phyloP scores from a whole-genome alignment of 2,329 filamentous ascomycete species.

The Thielaviopsis musarum region DNA sequence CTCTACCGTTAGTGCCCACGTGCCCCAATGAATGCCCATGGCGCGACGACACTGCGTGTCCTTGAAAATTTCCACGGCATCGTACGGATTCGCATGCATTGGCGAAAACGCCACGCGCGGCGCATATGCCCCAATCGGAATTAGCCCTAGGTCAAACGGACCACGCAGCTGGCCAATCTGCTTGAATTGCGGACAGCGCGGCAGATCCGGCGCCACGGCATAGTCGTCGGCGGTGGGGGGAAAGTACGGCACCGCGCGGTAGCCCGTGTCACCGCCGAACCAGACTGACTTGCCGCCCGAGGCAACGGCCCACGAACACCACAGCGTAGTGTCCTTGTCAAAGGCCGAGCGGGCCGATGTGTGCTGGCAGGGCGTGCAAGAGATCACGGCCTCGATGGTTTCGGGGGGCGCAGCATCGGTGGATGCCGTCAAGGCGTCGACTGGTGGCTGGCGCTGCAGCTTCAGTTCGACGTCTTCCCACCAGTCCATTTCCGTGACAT shows the following conservation, averaged over 20 bases:
- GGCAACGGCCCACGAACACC: constrained; percentile 71
- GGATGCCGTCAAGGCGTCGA: constrained; percentile 15
- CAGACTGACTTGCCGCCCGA: constrained; percentile 64
- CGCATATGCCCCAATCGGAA: constrained; percentile 82
- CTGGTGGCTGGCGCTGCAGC: constrained; percentile 23
- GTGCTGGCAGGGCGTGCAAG: constrained; percentile 75
- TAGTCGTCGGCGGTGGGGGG: constrained; percentile 53
- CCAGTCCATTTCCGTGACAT: constrained; percentile 86
- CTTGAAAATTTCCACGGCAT: constrained; percentile 75
- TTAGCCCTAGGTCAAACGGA: constrained; percentile 78
- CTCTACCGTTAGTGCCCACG: constrained; percentile 74
- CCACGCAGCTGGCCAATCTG: constrained; percentile 67
- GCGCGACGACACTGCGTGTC: constrained; percentile 66
- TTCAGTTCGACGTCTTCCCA: constrained; percentile 72
- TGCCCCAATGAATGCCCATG: constrained; percentile 85
- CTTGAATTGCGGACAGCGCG: constrained; percentile 67
- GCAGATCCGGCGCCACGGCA: constrained; percentile 45
- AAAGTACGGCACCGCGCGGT: constrained; percentile 56
- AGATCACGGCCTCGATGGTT: constrained; percentile 53
- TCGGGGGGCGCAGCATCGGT: constrained; percentile 18
- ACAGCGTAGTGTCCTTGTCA: constrained; percentile 63
- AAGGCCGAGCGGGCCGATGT: constrained; percentile 49
- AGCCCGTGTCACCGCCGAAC: constrained; percentile 85
- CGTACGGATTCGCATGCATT: constrained; percentile 75
- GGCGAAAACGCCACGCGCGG: constrained; percentile 56